A percentile compares a stretch with the other conserved stretches of the same genome.
These are phyloP conservation scores for Xylaria polymorpha DNA, from an alignment of 2,329 filamentous ascomycete genomes.

Conservation along the genomic window DNA sequence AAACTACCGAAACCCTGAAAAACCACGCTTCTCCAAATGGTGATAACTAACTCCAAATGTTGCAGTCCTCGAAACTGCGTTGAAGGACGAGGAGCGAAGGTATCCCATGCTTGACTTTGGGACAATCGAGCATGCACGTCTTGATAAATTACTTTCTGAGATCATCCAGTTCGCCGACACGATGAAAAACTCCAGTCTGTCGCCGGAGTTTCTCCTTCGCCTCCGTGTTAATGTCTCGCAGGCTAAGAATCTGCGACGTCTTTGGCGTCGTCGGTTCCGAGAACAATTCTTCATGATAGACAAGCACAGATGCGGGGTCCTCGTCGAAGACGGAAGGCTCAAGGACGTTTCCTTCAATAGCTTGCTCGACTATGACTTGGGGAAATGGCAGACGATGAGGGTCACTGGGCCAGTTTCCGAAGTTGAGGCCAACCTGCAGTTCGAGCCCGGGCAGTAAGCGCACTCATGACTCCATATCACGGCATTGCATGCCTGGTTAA, in stretches of 20 bases:
- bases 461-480: background rate
- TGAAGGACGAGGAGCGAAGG: constrained; percentile 54
- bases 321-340: constrained; percentile 55
- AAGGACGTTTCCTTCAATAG: constrained; percentile 56
- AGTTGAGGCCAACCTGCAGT: constrained; percentile 55
- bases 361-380: constrained; percentile 46
- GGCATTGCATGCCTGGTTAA: too few relatives aligned
- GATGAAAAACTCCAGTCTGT: constrained; percentile 48
- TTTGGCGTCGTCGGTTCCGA: constrained; percentile 59
- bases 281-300: constrained; percentile 61
- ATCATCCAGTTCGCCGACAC: constrained; percentile 56
- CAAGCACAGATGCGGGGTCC: constrained; percentile 53
- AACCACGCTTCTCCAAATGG: too few relatives aligned
- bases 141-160: constrained; percentile 57
- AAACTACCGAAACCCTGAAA: too few relatives aligned
- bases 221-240: constrained; percentile 52
- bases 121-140: constrained; percentile 53
- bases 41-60: too few relatives aligned
- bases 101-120: constrained; percentile 53
- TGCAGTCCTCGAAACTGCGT: constrained; percentile 52
- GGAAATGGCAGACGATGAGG: constrained; percentile 54
- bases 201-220: constrained; percentile 45
- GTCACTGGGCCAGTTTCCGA: constrained; percentile 53
- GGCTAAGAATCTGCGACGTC: constrained; percentile 55
- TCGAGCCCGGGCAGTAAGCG: constrained; percentile 63